Evolutionary conservation across 768 basidiomycete genomes (phyloP).

Genomic region (Kondoa malvinella): DNA sequence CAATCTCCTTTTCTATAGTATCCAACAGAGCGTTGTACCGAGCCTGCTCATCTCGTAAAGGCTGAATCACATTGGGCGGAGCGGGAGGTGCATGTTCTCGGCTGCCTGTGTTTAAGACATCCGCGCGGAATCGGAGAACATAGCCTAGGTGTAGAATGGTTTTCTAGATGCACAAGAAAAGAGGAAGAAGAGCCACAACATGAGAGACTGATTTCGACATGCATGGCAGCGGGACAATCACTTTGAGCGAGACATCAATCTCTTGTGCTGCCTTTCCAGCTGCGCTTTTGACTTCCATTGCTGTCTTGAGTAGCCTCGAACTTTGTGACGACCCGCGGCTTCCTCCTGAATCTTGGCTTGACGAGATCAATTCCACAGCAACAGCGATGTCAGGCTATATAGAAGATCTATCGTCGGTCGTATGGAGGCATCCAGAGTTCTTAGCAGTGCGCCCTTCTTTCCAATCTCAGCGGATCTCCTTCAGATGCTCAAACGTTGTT

Average conservation of each 20-base stretch:
- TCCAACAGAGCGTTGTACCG: neutral
- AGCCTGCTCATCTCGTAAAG: neutral
- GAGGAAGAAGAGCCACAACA: neutral
- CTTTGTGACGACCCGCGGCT: no score
- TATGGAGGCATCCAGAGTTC: constrained; percentile 5
- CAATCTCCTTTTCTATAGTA: neutral
- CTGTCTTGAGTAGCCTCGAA: no score
- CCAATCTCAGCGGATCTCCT: neutral
- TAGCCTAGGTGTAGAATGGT: neutral
- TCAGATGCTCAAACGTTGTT: neutral
- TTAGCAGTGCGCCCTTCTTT: neutral
- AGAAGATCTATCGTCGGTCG: neutral
- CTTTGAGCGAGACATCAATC: neutral
- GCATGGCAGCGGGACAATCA: no score
- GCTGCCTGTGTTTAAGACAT: neutral
- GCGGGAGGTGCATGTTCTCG: neutral
- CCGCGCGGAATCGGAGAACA: neutral
- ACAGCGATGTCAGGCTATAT: neutral
- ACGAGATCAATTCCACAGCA: neutral
- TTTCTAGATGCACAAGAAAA: neutral
- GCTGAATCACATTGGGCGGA: neutral
- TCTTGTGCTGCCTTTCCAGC: no score
- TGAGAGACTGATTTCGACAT: neutral
- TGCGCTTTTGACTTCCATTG: no score
- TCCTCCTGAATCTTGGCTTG: no score